phyloP scores from a whole-genome alignment of 495 filamentous ascomycete genomes.

The Aspergillus incahuasiensis region DNA sequence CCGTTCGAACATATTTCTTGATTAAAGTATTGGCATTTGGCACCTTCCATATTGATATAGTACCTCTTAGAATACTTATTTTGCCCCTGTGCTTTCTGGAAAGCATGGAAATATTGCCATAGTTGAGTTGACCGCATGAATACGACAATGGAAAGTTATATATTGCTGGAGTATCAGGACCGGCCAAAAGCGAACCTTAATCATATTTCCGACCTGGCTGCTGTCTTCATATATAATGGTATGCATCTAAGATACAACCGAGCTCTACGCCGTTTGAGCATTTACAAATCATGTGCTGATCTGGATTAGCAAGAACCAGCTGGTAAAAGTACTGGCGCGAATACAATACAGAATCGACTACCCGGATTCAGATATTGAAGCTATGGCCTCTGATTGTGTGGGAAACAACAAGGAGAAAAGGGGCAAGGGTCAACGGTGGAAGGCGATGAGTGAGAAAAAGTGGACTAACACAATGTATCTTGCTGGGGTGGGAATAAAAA shows the following conservation, averaged over 20 bases:
- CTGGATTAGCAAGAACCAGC: background rate
- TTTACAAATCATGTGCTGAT: background rate
- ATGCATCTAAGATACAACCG: too few relatives aligned
- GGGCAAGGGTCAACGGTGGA: constrained; percentile 14
- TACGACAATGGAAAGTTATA: too few relatives aligned
- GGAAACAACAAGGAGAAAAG: constrained; percentile 10
- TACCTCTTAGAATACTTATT: background rate
- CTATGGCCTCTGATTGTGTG: constrained; percentile 15
- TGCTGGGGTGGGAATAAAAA: constrained; percentile 46
- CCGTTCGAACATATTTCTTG: background rate
- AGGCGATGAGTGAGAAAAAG: constrained; percentile 29
- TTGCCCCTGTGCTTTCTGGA: background rate
- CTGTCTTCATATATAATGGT: too few relatives aligned
- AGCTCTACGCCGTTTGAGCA: too few relatives aligned
- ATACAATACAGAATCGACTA: constrained; percentile 11
- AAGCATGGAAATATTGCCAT: background rate
- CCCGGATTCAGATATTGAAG: constrained; percentile 18
- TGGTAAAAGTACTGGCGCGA: background rate
- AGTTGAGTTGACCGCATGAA: too few relatives aligned
- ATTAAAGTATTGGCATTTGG: background rate
- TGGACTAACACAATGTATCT: constrained; percentile 42
- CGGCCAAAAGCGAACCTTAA: too few relatives aligned
- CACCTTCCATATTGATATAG: constrained; percentile 1
- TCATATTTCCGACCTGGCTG: too few relatives aligned
- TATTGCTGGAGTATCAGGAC: too few relatives aligned